Conservation (phyloP, 2,329 filamentous ascomycete genomes). For the Xylaria sp. region DNA sequence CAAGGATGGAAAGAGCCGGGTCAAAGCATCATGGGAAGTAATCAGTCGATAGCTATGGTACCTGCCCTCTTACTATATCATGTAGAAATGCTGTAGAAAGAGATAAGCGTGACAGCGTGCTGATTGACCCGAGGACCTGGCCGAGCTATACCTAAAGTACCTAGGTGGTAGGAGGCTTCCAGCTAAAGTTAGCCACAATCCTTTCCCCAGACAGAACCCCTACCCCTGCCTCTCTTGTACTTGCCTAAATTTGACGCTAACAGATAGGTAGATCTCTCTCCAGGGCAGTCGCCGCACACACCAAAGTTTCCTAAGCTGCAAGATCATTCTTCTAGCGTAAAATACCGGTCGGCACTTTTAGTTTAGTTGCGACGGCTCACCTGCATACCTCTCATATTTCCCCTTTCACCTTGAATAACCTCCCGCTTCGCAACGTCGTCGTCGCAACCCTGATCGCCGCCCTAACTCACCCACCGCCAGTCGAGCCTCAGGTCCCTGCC, state of each 20-base stretch:
- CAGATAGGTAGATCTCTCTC: constrained; percentile 7
- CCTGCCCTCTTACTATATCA: background rate
- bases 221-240: constrained; percentile 28
- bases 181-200: background rate
- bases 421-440: constrained; percentile 8
- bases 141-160: too few species aligned
- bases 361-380: background rate
- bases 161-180: too few species aligned
- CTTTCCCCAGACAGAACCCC: constrained; percentile 13
- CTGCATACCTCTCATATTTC: background rate
- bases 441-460: background rate
- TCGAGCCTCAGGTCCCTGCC: background rate
- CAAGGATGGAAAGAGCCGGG: background rate
- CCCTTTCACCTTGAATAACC: background rate
- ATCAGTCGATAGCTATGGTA: background rate
- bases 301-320: constrained; percentile 4
- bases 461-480: constrained; percentile 5
- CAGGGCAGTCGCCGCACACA: constrained; percentile 11
- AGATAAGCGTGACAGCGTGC: background rate
- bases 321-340: background rate
- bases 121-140: background rate
- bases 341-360: background rate
- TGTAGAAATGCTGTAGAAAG: too few species aligned
- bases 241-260: constrained; percentile 33
- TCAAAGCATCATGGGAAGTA: background rate